Evolutionary conservation across 768 basidiomycete species (phyloP), one percentile per base, ranked within the genome.

Genomic region (Megacollybia marginata): DNA sequence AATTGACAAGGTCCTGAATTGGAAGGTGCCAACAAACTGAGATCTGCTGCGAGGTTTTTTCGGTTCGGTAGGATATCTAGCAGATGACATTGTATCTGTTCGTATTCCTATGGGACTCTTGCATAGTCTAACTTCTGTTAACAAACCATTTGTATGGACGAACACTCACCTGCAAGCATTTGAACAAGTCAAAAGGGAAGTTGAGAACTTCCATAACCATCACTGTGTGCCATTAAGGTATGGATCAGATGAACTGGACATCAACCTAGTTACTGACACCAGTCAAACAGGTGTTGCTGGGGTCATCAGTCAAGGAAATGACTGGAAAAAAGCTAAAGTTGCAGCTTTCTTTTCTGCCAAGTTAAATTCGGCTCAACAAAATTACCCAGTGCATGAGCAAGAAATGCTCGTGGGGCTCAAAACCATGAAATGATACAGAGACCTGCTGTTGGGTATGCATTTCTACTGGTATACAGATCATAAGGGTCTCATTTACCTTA

Each of bases 51-150:
- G 43, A 1, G 60, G 63, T 1, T 71, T 73, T 52, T 46, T 69
- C 0, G 69, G 71, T 1, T 54, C 66, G 1, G 71, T 69, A 0
- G 65, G 68, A 1, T 73, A 62, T 48, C 53, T 69, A 0, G 66
- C 66, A 2, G 54, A 57, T 48, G 61, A 64, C 44, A 51, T 55
- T 12, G 40, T 42, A 8, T 50, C 49, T 1, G 51, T 69, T 3
- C 53, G 59, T 0, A 61, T 67, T 33, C 69, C 65, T 1, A 65
- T 70, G 62, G 59, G 54, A 0, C 46, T 64, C 3, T 49, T 74
- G 12, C 52, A 31, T 13, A n/a, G 40, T 6, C 16, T 59, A 9
- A 53, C 58, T 1, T 59, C 62, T 10, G 52, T 54, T 9, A 49
- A 50, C 1, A 51, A 51, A 5, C 59, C 57, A 2, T 67, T 60